Evolutionary conservation across 371 early-diverging fungal species (phyloP).

Genomic region (Coemansia linderi): DNA sequence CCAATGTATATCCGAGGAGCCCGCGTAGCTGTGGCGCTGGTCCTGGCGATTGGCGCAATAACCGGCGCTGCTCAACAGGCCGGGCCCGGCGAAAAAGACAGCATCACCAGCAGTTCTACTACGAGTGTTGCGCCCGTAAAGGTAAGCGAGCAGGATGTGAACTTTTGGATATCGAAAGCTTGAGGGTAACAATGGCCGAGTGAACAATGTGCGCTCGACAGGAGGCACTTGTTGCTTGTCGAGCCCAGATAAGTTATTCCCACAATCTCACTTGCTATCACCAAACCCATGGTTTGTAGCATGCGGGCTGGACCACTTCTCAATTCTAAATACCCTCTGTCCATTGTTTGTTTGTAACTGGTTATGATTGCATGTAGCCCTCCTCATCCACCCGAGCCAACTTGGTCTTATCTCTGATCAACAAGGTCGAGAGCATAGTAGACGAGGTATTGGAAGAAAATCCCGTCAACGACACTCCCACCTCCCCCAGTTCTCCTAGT

Average conservation of each 20-base stretch:
- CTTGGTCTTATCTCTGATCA: neutral
- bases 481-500: neutral
- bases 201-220: neutral
- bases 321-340: neutral
- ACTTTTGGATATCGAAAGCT: neutral
- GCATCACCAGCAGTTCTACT: neutral
- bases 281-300: neutral
- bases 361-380: neutral
- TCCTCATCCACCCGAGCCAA: neutral
- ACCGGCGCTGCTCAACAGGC: slow-evolving; percentile 18
- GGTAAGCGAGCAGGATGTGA: neutral
- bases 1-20: slow-evolving; percentile 31
- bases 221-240: neutral
- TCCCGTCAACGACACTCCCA: neutral
- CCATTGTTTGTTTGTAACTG: neutral
- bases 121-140: neutral
- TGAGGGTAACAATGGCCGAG: neutral
- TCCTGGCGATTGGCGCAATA: slow-evolving; percentile 22
- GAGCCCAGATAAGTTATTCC: neutral
- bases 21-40: slow-evolving; percentile 38
- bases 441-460: neutral
- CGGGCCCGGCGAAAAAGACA: neutral
- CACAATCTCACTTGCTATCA: neutral
- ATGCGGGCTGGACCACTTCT: neutral
- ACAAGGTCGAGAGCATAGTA: neutral